Percentiles rank a stretch among this genome's conserved stretches.
These are phyloP conservation scores for Phytopythium oedochilum DNA, from an alignment of 352 stramenopile species.

Conservation along the genomic window DNA sequence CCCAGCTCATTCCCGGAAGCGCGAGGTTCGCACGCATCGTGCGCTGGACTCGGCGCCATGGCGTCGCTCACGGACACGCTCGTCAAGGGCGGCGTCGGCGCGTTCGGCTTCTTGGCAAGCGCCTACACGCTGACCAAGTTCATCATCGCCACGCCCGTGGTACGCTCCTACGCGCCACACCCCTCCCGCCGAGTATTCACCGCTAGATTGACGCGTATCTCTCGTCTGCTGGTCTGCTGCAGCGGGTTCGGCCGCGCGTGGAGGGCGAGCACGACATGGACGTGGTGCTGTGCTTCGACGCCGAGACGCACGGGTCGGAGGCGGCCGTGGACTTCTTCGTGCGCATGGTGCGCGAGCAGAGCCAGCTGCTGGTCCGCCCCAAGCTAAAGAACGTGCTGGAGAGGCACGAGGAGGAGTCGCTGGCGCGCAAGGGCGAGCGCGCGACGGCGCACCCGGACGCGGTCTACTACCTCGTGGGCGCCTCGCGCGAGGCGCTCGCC, in stretches of 20 bases:
- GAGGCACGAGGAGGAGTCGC: conserved; percentile 18
- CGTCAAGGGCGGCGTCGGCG: conserved; percentile 64
- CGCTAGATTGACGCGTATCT: conserved; percentile 1
- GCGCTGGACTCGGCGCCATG: conserved; percentile 36
- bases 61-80: conserved; percentile 48
- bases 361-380: conserved; percentile 39
- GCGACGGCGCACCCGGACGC: conserved; percentile 9
- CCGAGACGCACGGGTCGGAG: conserved; percentile 35
- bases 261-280: conserved; percentile 63
- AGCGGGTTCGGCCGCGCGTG: conserved; percentile 52
- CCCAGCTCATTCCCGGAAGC: too few species aligned
- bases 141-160: conserved; percentile 66
- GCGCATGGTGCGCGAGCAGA: conserved; percentile 58
- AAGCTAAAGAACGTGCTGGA: conserved; percentile 39
- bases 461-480: conserved; percentile 55
- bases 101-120: conserved; percentile 68
- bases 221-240: too few species aligned
- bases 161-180: conserved; percentile 24
- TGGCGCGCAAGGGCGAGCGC: conserved; percentile 9
- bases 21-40: too few species aligned
- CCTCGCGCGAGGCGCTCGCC: conserved; percentile 35
- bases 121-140: conserved; percentile 80
- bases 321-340: conserved; percentile 64
- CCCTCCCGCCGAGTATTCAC: too few species aligned
- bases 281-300: conserved; percentile 68